phyloP scores from a whole-genome alignment of 2,329 filamentous ascomycete genomes.

The Penicillium italicum region DNA sequence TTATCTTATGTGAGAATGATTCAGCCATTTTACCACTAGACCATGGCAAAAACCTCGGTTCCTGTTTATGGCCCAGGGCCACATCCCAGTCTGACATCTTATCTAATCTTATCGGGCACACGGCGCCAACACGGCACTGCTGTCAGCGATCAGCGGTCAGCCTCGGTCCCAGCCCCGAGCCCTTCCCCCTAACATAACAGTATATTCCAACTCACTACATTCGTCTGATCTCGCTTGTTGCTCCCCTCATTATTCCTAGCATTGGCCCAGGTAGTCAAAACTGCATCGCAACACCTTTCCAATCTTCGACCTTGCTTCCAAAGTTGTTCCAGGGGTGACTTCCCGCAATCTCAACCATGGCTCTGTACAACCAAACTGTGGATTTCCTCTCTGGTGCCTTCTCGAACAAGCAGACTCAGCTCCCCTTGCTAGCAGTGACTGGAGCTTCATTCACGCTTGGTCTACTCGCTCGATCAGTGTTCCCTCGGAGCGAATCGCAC shows the following conservation, averaged over 20 bases:
- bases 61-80: too few species aligned
- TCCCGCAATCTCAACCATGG: conserved; percentile 25
- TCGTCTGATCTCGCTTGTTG: not conserved
- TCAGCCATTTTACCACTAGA: too few species aligned
- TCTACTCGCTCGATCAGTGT: conserved; percentile 30
- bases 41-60: too few species aligned
- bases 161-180: not conserved
- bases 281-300: not conserved
- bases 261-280: too few species aligned
- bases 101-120: conserved; percentile 2
- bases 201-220: not conserved
- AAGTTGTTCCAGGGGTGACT: not conserved
- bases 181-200: not conserved
- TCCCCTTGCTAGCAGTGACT: conserved; percentile 34
- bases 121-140: not conserved
- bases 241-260: not conserved
- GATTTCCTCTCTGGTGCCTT: conserved; percentile 35
- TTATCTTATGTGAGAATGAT: too few species aligned
- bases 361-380: conserved; percentile 34
- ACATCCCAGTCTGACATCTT: too few species aligned
- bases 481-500: conserved; percentile 14
- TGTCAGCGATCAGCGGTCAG: conserved; percentile 4
- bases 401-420: conserved; percentile 28
- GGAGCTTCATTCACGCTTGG: conserved; percentile 37
- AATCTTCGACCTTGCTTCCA: not conserved